Percentiles rank a stretch among this genome's conserved stretches.
These are phyloP conservation scores for Neurospora crassa DNA, from an alignment of 2,329 filamentous ascomycete species.

Conservation along the genomic window DNA sequence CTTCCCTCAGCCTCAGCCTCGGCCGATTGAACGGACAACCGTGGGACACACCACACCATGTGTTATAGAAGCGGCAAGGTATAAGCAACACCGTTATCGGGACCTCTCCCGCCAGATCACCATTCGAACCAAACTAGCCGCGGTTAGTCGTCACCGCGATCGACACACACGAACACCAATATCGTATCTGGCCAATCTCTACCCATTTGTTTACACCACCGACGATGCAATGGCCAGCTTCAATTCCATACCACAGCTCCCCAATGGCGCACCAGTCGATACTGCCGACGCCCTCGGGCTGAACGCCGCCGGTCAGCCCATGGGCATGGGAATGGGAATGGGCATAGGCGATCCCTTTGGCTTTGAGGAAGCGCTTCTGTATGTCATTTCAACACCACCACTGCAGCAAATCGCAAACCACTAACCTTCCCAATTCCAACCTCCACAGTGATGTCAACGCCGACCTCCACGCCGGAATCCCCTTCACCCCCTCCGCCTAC, in stretches of 20 bases:
- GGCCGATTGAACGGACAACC: neutral
- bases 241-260: slow-evolving; percentile 45
- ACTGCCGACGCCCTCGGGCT: slow-evolving; percentile 37
- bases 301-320: slow-evolving; percentile 27
- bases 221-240: slow-evolving; percentile 48
- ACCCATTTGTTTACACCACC: slow-evolving; percentile 6
- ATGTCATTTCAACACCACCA: slow-evolving; percentile 20
- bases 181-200: neutral
- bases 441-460: slow-evolving; percentile 31
- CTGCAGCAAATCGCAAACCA: neutral
- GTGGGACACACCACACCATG: neutral
- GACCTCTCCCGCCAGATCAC: neutral
- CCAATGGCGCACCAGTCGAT: slow-evolving; percentile 29
- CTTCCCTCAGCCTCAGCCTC: neutral
- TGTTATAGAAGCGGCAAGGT: neutral
- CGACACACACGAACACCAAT: neutral
- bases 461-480: slow-evolving; percentile 30
- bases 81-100: slow-evolving; percentile 1
- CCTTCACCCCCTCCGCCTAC: slow-evolving; percentile 47
- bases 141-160: slow-evolving; percentile 1
- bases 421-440: slow-evolving; percentile 16
- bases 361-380: slow-evolving; percentile 51
- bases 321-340: slow-evolving; percentile 33
- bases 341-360: slow-evolving; percentile 32
- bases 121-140: slow-evolving; percentile 2